phyloP scores from a whole-genome alignment of 495 filamentous ascomycete species.

The Trypethelium eluteriae region DNA sequence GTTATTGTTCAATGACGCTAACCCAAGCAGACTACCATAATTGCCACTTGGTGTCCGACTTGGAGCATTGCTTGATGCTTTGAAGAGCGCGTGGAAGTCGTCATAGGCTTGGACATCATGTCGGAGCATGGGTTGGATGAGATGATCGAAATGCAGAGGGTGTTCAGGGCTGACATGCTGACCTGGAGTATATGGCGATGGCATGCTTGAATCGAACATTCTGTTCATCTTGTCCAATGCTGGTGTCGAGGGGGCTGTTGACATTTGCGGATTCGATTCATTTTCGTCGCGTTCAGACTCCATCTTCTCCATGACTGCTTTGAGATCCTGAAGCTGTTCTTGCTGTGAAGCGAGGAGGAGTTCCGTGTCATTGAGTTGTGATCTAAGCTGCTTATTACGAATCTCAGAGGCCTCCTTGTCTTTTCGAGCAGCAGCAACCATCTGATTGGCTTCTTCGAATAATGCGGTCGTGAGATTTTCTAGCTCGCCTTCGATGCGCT shows the following conservation, averaged over 20 bases:
- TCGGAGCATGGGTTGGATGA: slow-evolving; percentile 74
- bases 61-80: slow-evolving; percentile 52
- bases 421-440: slow-evolving; percentile 74
- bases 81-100: slow-evolving; percentile 75
- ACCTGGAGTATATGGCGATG: slow-evolving; percentile 41
- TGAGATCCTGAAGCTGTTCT: slow-evolving; percentile 86
- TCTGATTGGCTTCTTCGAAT: slow-evolving; percentile 95
- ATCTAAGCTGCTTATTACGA: slow-evolving; percentile 69
- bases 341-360: slow-evolving; percentile 79
- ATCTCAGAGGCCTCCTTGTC: slow-evolving; percentile 64
- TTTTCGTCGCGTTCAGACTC: slow-evolving; percentile 57
- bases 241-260: slow-evolving; percentile 62
- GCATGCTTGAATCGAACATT: slow-evolving; percentile 40
- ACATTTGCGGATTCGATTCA: slow-evolving; percentile 49
- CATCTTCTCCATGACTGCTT: slow-evolving; percentile 84
- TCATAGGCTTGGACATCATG: slow-evolving; percentile 72
- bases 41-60: slow-evolving; percentile 63
- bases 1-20: slow-evolving; percentile 38
- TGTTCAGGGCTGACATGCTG: slow-evolving; percentile 62
- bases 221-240: slow-evolving; percentile 40
- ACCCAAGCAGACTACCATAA: slow-evolving; percentile 54
- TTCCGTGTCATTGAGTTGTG: slow-evolving; percentile 77
- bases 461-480: slow-evolving; percentile 82
- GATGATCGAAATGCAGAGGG: slow-evolving; percentile 74
- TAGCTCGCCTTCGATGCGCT: slow-evolving; percentile 69